Conservation (phyloP, 2,329 filamentous ascomycete species). For the Fusarium sp. region DNA sequence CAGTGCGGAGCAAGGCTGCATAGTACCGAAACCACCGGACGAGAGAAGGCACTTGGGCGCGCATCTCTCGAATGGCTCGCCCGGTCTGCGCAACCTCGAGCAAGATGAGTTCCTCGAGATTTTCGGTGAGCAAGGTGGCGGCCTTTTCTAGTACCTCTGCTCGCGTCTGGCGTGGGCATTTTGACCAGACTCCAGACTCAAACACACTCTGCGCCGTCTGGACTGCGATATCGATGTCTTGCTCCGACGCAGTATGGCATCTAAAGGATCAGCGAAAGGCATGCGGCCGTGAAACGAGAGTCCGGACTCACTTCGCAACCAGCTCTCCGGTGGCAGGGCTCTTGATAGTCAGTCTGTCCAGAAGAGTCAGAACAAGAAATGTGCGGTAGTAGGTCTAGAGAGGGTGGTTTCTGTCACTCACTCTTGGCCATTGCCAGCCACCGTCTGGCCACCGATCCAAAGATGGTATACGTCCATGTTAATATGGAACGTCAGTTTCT, state of each 20-base stretch:
- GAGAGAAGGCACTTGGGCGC: constrained; percentile 74
- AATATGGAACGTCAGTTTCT: background rate
- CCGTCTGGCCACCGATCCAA: constrained; percentile 43
- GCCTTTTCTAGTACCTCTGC: constrained; percentile 73
- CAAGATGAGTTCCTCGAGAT: constrained; percentile 67
- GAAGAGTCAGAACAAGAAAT: background rate
- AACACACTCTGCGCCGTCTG: constrained; percentile 71
- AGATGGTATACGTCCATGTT: constrained; percentile 21
- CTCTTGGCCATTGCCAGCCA: constrained; percentile 57
- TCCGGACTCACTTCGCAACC: constrained; percentile 59
- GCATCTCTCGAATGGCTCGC: constrained; percentile 76
- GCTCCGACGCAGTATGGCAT: constrained; percentile 46
- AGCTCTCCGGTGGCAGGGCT: constrained; percentile 65
- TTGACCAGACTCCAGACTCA: constrained; percentile 75
- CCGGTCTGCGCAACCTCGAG: constrained; percentile 78
- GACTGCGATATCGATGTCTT: constrained; percentile 47
- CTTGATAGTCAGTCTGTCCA: constrained; percentile 62
- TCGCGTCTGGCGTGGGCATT: constrained; percentile 65
- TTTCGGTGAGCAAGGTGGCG: constrained; percentile 63
- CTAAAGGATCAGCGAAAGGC: constrained; percentile 10
- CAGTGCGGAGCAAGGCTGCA: constrained; percentile 73
- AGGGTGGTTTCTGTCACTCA: constrained; percentile 49
- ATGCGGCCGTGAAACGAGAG: background rate
- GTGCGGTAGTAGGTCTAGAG: background rate
- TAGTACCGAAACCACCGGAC: constrained; percentile 80